Conservation (phyloP, 2,329 filamentous ascomycete genomes). For the Cladosporium sp. region DNA sequence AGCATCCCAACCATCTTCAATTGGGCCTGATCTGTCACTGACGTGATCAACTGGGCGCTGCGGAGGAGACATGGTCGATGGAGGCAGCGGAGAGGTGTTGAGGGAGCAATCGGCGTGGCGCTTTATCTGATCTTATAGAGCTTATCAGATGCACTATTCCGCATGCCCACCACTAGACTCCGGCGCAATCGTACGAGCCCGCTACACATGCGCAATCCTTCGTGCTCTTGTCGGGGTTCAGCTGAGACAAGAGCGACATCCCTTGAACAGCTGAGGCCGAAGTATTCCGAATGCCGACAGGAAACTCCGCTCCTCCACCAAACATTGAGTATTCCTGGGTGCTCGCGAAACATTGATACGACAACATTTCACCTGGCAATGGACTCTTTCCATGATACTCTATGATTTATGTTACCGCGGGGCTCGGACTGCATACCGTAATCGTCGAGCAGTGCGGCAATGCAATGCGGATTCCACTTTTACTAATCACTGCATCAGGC, state of each 20-base stretch:
- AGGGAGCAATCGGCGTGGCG: not conserved
- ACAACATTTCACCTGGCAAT: no score
- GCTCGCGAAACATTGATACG: no score
- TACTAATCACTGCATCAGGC: no score
- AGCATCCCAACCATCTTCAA: no score
- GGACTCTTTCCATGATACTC: no score
- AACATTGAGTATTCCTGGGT: no score
- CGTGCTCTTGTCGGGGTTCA: not conserved
- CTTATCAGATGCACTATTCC: not conserved
- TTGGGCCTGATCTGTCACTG: no score
- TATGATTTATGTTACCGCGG: no score
- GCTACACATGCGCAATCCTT: not conserved
- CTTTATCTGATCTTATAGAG: not conserved
- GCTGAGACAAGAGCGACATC: not conserved
- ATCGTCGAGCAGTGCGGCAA: no score
- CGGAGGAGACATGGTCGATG: not conserved
- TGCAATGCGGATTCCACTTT: no score
- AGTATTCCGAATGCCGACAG: not conserved
- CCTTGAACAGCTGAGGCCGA: not conserved
- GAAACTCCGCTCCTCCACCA: not conserved
- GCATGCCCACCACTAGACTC: no score
- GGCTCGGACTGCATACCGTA: no score
- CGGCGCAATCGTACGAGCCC: not conserved
- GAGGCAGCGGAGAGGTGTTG: not conserved
- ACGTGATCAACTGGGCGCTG: not conserved